Evolutionary conservation across 2,329 filamentous ascomycete species (phyloP).

Genomic region (Drechslerella coelobrocha): DNA sequence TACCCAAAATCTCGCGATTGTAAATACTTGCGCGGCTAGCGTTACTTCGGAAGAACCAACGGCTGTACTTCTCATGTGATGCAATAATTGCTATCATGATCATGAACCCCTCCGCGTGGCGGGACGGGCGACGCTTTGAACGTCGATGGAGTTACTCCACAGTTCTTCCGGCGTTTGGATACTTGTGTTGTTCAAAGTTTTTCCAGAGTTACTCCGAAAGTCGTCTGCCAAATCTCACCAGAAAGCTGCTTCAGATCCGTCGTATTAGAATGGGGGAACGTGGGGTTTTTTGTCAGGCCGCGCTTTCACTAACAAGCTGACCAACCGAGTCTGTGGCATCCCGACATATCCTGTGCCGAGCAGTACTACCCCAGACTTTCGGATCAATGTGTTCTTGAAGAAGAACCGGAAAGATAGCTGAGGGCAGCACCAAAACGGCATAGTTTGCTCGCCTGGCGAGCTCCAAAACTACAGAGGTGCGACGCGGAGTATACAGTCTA

Average conservation of each 20-base stretch:
- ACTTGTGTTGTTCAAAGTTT: conserved; percentile 38
- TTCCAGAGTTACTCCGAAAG: conserved; percentile 46
- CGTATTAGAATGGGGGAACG: background rate
- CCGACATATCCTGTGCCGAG: too few species aligned
- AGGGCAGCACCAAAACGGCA: conserved; percentile 34
- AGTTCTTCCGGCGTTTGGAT: conserved; percentile 24
- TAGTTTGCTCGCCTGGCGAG: conserved; percentile 38
- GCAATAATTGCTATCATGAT: conserved; percentile 31
- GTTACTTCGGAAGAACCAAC: conserved; percentile 5
- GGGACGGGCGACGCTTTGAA: conserved; percentile 2
- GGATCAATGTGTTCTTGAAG: conserved; percentile 32
- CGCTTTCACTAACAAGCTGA: too few species aligned
- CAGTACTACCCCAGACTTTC: conserved; percentile 45
- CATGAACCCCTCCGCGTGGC: conserved; percentile 8
- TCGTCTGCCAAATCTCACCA: conserved; percentile 14
- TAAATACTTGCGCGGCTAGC: conserved; percentile 11
- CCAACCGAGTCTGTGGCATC: too few species aligned
- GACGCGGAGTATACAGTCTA: conserved; percentile 45
- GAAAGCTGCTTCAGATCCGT: background rate
- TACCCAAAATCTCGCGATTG: conserved; percentile 22
- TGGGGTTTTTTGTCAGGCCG: conserved; percentile 23
- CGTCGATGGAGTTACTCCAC: conserved; percentile 24
- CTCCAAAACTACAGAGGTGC: conserved; percentile 41
- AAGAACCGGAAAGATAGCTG: conserved; percentile 46
- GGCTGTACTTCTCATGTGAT: conserved; percentile 14